Base-by-base conservation (phyloP, 768 basidiomycete genomes). In the Xerocomellus chrysenteron region DNA sequence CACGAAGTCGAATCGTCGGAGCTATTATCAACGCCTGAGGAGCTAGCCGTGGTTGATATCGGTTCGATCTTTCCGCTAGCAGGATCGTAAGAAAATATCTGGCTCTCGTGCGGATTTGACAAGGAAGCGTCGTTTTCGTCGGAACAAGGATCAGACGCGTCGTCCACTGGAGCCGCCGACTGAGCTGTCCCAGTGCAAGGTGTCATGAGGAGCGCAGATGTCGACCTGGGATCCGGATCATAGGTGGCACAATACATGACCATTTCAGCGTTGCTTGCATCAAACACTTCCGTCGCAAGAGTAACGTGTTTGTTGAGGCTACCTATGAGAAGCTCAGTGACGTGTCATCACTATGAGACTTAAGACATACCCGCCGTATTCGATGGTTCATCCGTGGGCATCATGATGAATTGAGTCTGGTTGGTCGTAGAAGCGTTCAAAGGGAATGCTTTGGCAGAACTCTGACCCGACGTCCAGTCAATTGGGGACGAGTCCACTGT, bases 241-340 rank as follows among this genome's bases (percentile, higher is more conserved):
- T 80, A 88, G 5, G 86, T 88, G 6, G 81, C 83, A 57, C 88
- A 90, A 64, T 76, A 83, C 24, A 72, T 66, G 53, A 73, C 68
- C 62, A 74, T 72, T 24, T 63, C 50, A 0, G 75, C 79, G 12
- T 54, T 62, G 10, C 48, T 56, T 24, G 75, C 69, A 53, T 79
- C 70, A 57, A 78, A 78, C 52, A 85, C 70, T 4, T 75, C 71
- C 30, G 78, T 64, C 57, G 76, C 73, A 21, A 90, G 68, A 3
- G 65, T 68, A 32, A 86, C 83, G 14, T 60, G 62, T 56, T 65
- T 64, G 26, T 63, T 57, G 16, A 54, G 24, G 52, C 17, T 16
- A 58, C 57, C 57, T 62, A 49, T 10, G 60, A 50, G 14, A 46
- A 5, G 21, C 9, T 69, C 17, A 59, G 53, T n/a, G 11, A 37